phyloP scores from a whole-genome alignment of 805 yeast genomes.

The Blastobotrys attinorum region DNA sequence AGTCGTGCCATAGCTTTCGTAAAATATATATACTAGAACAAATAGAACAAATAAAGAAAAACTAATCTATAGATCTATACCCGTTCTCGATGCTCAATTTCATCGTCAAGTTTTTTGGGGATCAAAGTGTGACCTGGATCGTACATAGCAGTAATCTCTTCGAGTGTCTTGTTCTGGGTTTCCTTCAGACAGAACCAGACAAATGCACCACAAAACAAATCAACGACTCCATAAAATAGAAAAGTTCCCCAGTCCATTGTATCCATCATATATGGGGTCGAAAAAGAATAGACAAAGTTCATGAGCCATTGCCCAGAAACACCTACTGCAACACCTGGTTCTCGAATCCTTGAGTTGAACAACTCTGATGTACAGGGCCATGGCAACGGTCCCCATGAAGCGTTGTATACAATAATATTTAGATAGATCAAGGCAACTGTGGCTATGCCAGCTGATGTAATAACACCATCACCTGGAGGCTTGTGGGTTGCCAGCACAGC shows the following conservation, averaged over 20 bases:
- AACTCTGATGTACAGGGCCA: slow-evolving; percentile 17
- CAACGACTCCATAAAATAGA: not conserved
- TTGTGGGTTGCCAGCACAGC: slow-evolving; percentile 13
- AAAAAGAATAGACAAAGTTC: slow-evolving; percentile 41
- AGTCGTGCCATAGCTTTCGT: too few relatives aligned
- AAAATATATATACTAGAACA: too few relatives aligned
- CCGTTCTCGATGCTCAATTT: too few relatives aligned
- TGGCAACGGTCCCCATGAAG: slow-evolving; percentile 17
- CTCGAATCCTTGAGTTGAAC: slow-evolving; percentile 13
- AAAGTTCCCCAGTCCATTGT: slow-evolving; percentile 11
- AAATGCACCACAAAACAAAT: not conserved
- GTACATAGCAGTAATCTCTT: not conserved
- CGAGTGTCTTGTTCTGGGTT: not conserved
- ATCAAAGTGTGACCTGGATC: not conserved
- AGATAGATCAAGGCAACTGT: slow-evolving; percentile 57
- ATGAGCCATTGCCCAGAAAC: slow-evolving; percentile 49
- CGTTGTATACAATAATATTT: slow-evolving; percentile 40
- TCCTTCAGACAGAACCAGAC: slow-evolving; percentile 1
- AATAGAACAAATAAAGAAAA: too few relatives aligned
- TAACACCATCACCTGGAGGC: slow-evolving; percentile 1
- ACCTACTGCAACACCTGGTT: slow-evolving; percentile 60
- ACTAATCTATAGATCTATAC: too few relatives aligned
- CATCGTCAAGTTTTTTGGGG: too few relatives aligned
- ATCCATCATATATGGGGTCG: slow-evolving; percentile 12
- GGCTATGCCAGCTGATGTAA: slow-evolving; percentile 22